Evolutionary conservation across 495 filamentous ascomycete species (phyloP).

Genomic region (Sabuloglossum arenarium): DNA sequence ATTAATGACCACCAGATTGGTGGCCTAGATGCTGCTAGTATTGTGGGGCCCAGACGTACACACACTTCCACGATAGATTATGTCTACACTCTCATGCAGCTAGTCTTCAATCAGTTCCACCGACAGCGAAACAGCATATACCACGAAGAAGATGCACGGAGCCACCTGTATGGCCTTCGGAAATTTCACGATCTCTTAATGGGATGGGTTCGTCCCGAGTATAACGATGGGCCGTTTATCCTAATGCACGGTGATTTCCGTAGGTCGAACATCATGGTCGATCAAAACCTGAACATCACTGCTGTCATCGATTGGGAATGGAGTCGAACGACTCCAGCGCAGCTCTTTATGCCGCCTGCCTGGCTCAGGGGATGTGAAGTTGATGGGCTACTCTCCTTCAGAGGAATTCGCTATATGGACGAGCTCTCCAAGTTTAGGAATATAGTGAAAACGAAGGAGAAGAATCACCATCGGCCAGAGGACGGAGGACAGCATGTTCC

Average conservation of each 20-base stretch:
- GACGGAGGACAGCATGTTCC: too few species aligned
- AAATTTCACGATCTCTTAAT: not conserved
- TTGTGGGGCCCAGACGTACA: not conserved
- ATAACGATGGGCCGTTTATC: not conserved
- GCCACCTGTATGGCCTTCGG: not conserved
- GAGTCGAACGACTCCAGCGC: slow-evolving; percentile 5
- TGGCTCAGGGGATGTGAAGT: slow-evolving; percentile 1
- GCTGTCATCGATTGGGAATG: slow-evolving; percentile 10
- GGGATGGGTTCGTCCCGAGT: not conserved
- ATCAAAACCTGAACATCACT: slow-evolving; percentile 6
- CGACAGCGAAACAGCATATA: not conserved
- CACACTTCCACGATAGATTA: not conserved
- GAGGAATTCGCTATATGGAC: not conserved
- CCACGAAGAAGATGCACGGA: not conserved
- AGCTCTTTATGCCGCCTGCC: slow-evolving; percentile 8
- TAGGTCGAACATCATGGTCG: slow-evolving; percentile 1
- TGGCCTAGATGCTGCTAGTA: not conserved
- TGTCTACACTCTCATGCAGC: not conserved
- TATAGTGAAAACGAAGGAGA: not conserved
- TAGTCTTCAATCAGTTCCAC: not conserved
- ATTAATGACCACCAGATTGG: not conserved
- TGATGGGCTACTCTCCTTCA: not conserved
- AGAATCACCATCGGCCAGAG: too few species aligned
- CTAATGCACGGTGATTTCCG: slow-evolving; percentile 3
- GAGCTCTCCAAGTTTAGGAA: not conserved